phyloP scores from a whole-genome alignment of 108 stramenopile genomes.

The Nitzschia putrida region DNA sequence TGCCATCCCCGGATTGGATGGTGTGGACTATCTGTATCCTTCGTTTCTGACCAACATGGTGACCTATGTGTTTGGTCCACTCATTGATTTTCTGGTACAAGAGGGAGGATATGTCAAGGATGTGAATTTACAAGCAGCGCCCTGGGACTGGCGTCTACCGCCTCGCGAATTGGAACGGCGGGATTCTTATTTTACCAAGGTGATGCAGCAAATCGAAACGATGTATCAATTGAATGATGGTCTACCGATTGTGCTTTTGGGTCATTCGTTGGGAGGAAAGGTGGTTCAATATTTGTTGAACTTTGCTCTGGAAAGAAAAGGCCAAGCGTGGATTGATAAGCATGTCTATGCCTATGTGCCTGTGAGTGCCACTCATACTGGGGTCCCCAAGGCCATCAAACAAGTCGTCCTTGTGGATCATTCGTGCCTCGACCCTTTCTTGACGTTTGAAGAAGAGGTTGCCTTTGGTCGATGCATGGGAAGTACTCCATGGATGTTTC shows the following conservation, averaged over 20 bases:
- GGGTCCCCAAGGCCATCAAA: slow-evolving; percentile 52
- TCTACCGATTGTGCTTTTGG: slow-evolving; percentile 38
- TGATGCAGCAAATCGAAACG: slow-evolving; percentile 33
- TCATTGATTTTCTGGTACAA: slow-evolving; percentile 33
- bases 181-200: slow-evolving; percentile 40
- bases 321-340: slow-evolving; percentile 58
- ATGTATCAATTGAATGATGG: slow-evolving; percentile 29
- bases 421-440: slow-evolving; percentile 60
- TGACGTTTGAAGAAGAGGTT: slow-evolving; percentile 53
- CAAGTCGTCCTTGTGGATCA: slow-evolving; percentile 50
- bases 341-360: slow-evolving; percentile 62
- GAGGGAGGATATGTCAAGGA: slow-evolving; percentile 33
- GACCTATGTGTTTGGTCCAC: slow-evolving; percentile 44
- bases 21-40: slow-evolving; percentile 42
- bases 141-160: slow-evolving; percentile 46
- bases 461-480: slow-evolving; percentile 51
- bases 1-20: slow-evolving; percentile 37
- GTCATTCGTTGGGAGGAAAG: slow-evolving; percentile 45
- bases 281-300: slow-evolving; percentile 39
- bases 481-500: slow-evolving; percentile 54
- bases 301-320: slow-evolving; percentile 26
- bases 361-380: slow-evolving; percentile 63
- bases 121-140: slow-evolving; percentile 32
- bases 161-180: slow-evolving; percentile 32
- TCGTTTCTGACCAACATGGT: slow-evolving; percentile 27